Conservation (phyloP, 2,329 filamentous ascomycete species). For the Chrysoporthe deuterocubensis region DNA sequence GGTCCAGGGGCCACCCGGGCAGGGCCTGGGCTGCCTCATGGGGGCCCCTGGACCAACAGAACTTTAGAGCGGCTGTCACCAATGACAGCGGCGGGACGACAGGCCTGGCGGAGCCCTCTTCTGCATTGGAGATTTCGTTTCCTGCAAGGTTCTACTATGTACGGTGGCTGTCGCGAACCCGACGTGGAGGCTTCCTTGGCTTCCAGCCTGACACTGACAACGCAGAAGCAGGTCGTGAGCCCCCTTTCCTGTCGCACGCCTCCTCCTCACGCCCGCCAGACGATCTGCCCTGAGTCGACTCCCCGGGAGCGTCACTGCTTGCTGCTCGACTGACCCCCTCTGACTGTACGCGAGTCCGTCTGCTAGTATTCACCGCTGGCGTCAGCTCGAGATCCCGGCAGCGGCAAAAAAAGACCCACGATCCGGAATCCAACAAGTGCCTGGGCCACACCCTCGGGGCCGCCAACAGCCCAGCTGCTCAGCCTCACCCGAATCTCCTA, state of each 20-base stretch:
- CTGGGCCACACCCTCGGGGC: conserved; percentile 4
- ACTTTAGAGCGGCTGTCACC: conserved; percentile 11
- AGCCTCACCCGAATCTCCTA: conserved; percentile 25
- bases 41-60: background rate
- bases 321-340: background rate
- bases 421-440: background rate
- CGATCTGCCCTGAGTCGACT: background rate
- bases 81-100: conserved; percentile 7
- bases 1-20: conserved; percentile 4
- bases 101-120: conserved; percentile 3
- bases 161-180: background rate
- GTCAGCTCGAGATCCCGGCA: conserved; percentile 6
- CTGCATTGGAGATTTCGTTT: conserved; percentile 7
- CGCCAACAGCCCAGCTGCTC: conserved; percentile 26
- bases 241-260: background rate
- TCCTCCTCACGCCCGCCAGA: background rate
- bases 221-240: background rate
- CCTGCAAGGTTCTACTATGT: background rate
- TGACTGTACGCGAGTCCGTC: background rate
- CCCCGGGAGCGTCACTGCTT: too few relatives aligned
- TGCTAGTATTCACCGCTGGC: conserved; percentile 4
- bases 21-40: conserved; percentile 10
- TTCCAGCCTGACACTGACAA: conserved; percentile 3
- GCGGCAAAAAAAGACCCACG: conserved; percentile 10
- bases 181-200: conserved; percentile 1